phyloP scores from a whole-genome alignment of 805 yeast genomes.

The Metschnikowia picachoensis region DNA sequence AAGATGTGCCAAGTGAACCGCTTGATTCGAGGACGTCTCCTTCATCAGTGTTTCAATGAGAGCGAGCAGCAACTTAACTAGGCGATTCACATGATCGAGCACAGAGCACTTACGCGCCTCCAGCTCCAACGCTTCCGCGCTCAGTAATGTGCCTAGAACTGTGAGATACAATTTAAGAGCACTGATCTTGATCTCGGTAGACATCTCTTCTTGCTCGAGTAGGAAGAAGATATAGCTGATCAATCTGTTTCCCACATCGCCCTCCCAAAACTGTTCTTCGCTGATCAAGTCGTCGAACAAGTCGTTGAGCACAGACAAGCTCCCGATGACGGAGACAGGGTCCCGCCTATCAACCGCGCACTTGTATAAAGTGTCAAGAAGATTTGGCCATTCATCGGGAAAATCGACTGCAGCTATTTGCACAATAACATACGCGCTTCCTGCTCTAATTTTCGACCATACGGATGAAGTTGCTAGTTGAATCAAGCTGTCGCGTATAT shows the following conservation, averaged over 20 bases:
- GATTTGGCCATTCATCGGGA: conserved; percentile 94
- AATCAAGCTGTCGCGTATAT: conserved; percentile 50
- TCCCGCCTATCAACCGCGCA: conserved; percentile 31
- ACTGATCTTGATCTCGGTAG: conserved; percentile 40
- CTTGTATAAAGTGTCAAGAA: conserved; percentile 48
- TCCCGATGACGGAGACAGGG: conserved; percentile 44
- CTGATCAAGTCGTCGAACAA: conserved; percentile 81
- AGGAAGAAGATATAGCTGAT: conserved; percentile 47
- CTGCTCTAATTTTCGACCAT: conserved; percentile 58
- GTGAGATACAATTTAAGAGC: conserved; percentile 51
- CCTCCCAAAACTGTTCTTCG: conserved; percentile 81
- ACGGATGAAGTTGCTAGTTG: conserved; percentile 39
- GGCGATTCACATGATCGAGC: conserved; percentile 20
- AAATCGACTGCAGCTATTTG: conserved; percentile 86
- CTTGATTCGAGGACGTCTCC: neutral
- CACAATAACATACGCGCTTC: conserved; percentile 70
- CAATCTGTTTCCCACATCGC: conserved; percentile 58
- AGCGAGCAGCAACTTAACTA: conserved; percentile 7
- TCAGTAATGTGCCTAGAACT: conserved; percentile 50
- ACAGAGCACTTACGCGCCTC: conserved; percentile 36
- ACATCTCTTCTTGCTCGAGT: conserved; percentile 22
- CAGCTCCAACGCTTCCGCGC: conserved; percentile 44
- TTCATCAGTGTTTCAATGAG: conserved; percentile 5
- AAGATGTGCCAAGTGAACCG: conserved; percentile 16
- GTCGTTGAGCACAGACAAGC: conserved; percentile 62